Conservation (phyloP, 1,284 basidiomycete species). For the Cystobasidium slooffiae region DNA sequence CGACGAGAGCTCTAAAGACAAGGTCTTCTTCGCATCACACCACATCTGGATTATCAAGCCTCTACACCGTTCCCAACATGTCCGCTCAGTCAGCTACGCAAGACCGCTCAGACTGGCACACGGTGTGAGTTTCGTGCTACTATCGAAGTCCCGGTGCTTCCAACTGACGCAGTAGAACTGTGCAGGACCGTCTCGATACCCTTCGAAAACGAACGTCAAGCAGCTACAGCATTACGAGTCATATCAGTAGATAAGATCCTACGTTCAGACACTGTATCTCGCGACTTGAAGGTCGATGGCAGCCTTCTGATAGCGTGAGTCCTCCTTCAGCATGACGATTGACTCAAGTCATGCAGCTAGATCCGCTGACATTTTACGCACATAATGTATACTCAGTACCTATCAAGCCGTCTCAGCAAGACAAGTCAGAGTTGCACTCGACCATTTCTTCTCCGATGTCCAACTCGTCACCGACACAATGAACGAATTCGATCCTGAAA, state of each 20-base stretch:
- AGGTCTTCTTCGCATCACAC: not conserved
- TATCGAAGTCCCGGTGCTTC: not conserved
- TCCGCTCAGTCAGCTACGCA: not conserved
- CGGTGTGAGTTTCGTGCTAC: constrained; percentile 24
- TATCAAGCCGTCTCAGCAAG: constrained; percentile 50
- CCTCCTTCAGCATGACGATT: not conserved
- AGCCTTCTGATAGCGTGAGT: constrained; percentile 43
- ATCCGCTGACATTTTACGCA: not conserved
- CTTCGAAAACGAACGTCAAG: constrained; percentile 45
- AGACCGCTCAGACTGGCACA: constrained; percentile 48
- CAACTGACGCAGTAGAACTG: not conserved
- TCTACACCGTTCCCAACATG: not conserved
- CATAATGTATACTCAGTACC: constrained; percentile 26
- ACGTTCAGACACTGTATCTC: constrained; percentile 43
- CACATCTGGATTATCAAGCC: not conserved
- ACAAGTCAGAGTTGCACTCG: constrained; percentile 54
- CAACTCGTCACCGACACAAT: constrained; percentile 59
- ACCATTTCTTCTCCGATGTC: constrained; percentile 66
- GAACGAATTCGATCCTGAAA: constrained; percentile 49
- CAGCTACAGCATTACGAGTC: constrained; percentile 47
- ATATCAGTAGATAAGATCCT: constrained; percentile 48
- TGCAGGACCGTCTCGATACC: constrained; percentile 48
- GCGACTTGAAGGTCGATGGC: constrained; percentile 34
- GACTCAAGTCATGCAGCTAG: not conserved
- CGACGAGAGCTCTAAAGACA: not conserved